Percentiles rank a stretch among this genome's conserved stretches.
These are phyloP conservation scores for Symbiodinium pilosum DNA, from an alignment of 73 alveolate species.

Conservation along the genomic window DNA sequence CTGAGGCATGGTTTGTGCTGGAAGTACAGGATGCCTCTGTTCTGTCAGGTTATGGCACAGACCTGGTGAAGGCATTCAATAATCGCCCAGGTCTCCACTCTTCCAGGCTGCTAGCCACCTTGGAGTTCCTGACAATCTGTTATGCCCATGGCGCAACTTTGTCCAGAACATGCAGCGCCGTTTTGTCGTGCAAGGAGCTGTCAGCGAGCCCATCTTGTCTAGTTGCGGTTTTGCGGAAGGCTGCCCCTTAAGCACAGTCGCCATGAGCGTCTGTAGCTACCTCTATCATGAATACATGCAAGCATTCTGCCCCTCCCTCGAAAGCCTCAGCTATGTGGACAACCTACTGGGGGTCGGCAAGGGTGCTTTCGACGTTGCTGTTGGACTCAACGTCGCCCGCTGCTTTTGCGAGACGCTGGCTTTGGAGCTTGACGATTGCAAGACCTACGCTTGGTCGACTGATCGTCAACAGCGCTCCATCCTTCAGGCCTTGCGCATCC, in stretches of 20 bases:
- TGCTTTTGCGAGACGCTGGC: background rate
- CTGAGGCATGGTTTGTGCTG: background rate
- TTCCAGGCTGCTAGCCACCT: background rate
- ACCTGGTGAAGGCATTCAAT: background rate
- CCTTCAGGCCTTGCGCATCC: background rate
- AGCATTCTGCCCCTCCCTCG: background rate
- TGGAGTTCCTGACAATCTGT: background rate
- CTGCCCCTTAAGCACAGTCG: background rate
- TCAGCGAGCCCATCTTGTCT: background rate
- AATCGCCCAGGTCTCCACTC: background rate
- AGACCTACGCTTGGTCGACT: constrained; percentile 15
- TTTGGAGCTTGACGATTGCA: background rate
- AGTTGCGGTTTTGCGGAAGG: constrained; percentile 17
- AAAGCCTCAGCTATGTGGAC: background rate
- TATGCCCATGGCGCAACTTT: background rate
- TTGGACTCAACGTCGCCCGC: background rate
- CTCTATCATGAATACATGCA: background rate
- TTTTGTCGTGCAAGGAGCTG: background rate
- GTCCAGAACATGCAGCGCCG: background rate
- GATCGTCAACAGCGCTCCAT: background rate
- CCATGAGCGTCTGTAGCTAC: background rate
- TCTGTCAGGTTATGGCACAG: background rate
- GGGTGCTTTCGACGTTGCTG: background rate
- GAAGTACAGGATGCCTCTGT: background rate
- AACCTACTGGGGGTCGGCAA: background rate